Conservation (phyloP, 176 grass and related monocot genomes). For the Musa beccarii region DNA sequence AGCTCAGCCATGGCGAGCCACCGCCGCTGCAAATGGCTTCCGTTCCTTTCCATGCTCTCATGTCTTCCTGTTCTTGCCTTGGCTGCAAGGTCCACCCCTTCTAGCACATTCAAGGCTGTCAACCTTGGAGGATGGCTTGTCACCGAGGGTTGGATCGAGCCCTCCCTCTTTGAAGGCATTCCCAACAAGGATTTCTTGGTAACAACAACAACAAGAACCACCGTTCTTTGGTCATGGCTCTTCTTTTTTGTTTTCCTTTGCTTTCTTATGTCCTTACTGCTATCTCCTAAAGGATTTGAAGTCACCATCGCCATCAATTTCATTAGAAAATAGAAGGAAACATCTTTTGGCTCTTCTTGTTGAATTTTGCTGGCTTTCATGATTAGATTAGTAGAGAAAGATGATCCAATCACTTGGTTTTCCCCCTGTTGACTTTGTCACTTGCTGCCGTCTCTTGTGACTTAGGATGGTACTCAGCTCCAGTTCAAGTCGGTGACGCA, state of each 20-base stretch:
- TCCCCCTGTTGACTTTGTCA: too few relatives aligned
- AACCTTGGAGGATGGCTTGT: conserved; percentile 67
- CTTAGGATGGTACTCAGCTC: conserved; percentile 59
- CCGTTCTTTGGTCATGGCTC: too few relatives aligned
- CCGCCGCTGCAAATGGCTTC: neutral
- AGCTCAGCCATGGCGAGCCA: neutral
- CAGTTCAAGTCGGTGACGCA: conserved; percentile 47
- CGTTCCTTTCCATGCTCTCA: neutral
- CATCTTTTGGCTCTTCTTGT: too few relatives aligned
- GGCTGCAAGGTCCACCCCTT: conserved; percentile 11
- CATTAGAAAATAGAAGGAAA: too few relatives aligned
- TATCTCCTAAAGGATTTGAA: too few relatives aligned
- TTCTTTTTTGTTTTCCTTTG: too few relatives aligned
- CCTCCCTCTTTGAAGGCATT: conserved; percentile 55
- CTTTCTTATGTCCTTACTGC: too few relatives aligned
- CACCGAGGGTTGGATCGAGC: conserved; percentile 68
- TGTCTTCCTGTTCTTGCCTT: neutral
- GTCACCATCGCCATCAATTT: too few relatives aligned
- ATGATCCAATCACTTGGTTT: too few relatives aligned
- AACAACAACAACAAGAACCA: neutral
- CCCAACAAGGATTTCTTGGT: conserved; percentile 54
- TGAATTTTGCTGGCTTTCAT: too few relatives aligned
- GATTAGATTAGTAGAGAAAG: too few relatives aligned
- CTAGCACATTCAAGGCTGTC: conserved; percentile 33
- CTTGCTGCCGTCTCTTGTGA: neutral